phyloP scores from a whole-genome alignment of 2,329 filamentous ascomycete genomes.

The Massarina eburnea region DNA sequence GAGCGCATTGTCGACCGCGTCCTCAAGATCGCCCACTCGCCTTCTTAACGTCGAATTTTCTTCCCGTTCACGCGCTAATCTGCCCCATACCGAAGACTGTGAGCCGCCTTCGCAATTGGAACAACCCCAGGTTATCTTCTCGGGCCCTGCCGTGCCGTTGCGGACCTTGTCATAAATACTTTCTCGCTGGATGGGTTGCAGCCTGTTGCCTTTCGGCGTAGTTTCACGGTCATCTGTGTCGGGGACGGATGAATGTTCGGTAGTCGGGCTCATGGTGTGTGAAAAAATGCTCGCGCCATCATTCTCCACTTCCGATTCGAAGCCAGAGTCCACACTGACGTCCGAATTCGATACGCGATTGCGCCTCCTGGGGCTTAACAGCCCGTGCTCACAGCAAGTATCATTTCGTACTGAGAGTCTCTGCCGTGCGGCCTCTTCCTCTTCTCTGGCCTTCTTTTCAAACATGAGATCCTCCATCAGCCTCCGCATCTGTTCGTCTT shows the following conservation, averaged over 20 bases:
- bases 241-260: slow-evolving; percentile 37
- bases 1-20: slow-evolving; percentile 59
- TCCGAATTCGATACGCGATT: slow-evolving; percentile 39
- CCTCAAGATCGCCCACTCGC: slow-evolving; percentile 56
- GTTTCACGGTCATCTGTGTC: slow-evolving; percentile 35
- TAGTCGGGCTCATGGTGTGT: slow-evolving; percentile 42
- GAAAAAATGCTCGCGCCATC: slow-evolving; percentile 47
- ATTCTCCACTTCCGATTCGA: slow-evolving; percentile 60
- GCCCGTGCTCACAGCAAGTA: slow-evolving; percentile 17
- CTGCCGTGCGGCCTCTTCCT: slow-evolving; percentile 40
- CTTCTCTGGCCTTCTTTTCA: slow-evolving; percentile 35
- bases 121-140: slow-evolving; percentile 34
- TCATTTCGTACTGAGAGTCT: slow-evolving; percentile 27
- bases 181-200: slow-evolving; percentile 30
- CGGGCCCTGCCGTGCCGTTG: slow-evolving; percentile 38
- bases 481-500: slow-evolving; percentile 55
- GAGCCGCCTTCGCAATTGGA: slow-evolving; percentile 40
- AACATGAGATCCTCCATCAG: slow-evolving; percentile 38
- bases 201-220: slow-evolving; percentile 32
- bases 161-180: slow-evolving; percentile 46
- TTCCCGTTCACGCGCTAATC: slow-evolving; percentile 54
- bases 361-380: slow-evolving; percentile 23
- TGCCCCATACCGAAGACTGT: slow-evolving; percentile 54
- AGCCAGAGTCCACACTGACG: slow-evolving; percentile 57
- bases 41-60: slow-evolving; percentile 58